Evolutionary conservation across 2,329 filamentous ascomycete species (phyloP), one percentile per base, ranked within the genome.

Genomic region (Hypoxylon sp.): DNA sequence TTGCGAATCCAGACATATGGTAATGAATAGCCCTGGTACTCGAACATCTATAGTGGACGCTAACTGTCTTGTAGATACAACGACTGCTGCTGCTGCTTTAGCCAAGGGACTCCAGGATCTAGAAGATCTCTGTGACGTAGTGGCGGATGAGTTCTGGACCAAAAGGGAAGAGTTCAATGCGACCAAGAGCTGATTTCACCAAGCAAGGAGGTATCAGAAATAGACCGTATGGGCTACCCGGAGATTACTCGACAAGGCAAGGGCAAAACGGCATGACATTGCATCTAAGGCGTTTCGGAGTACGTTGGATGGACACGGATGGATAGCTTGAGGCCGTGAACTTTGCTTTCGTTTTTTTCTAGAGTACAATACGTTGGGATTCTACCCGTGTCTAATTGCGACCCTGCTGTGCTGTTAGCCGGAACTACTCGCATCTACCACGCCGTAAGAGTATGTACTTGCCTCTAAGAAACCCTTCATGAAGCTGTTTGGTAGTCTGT

Each of bases 401-500:
- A 66, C 82, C 82, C 82, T 84, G 60, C 62, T 24, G 37, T 55
- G 26, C 55, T 64, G 60, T 70, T 65, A 69, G 62, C 48, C n/a
- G 40, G 37, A 38, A 20, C 21, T 27, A 50, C 18, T 18, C 29
- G 3, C 18, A 10, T 58, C 13, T 35, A 35, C 15, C 31, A 1
- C 5, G 4, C 13, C 23, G 33, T 4, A 11, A 13, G 56, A 48
- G 27, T 42, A 56, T 18, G 51, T 54, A 74, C 86, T 74, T 79
- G 93, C 95, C 90, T 98, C 92, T 71, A 99, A 81, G 81, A 99
- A 99, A 46, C 92, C 92, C 69, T 88, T 84, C 80, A 99, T 96
- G 80, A 99, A 99, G 81, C 86, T 95, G 70, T 86, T 86, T 33
- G 94, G 94, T 77, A 97, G 79, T 74, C 86, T 87, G 69, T 91